phyloP scores from a whole-genome alignment of 768 basidiomycete genomes.

The Auriscalpium microsporum region DNA sequence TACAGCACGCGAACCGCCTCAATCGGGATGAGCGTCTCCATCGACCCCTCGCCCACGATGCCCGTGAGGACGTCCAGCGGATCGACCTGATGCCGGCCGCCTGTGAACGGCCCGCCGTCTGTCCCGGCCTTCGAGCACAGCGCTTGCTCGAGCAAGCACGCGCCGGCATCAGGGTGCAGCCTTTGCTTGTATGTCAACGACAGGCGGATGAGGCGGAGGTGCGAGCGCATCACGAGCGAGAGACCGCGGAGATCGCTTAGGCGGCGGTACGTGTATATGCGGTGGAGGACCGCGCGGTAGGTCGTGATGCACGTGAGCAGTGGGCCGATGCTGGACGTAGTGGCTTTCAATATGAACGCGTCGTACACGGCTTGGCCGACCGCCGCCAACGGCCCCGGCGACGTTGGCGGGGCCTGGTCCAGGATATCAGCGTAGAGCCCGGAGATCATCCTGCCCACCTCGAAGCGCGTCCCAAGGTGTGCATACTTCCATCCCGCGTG shows the following conservation, averaged over 20 bases:
- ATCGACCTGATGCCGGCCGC: constrained; percentile 43
- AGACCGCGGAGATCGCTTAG: constrained; percentile 62
- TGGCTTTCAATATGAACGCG: constrained; percentile 63
- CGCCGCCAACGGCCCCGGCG: constrained; percentile 48
- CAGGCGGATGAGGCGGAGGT: constrained; percentile 51
- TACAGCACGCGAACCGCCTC: constrained; percentile 63
- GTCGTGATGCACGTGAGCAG: constrained; percentile 62
- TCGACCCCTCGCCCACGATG: constrained; percentile 58
- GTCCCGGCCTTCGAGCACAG: constrained; percentile 56
- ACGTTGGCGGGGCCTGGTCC: constrained; percentile 48
- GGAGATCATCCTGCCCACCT: constrained; percentile 64
- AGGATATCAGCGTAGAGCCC: constrained; percentile 62
- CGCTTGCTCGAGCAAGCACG: constrained; percentile 67
- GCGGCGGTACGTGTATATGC: constrained; percentile 54
- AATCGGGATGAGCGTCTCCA: constrained; percentile 51
- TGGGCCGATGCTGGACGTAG: constrained; percentile 74
- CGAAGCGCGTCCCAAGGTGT: constrained; percentile 74
- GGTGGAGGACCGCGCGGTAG: constrained; percentile 48
- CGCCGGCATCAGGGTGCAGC: constrained; percentile 15
- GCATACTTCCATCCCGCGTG: constrained; percentile 82
- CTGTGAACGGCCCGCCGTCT: constrained; percentile 36
- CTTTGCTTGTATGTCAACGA: constrained; percentile 59
- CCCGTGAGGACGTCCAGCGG: constrained; percentile 68
- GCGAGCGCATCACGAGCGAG: constrained; percentile 59
- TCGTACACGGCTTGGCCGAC: constrained; percentile 62